Base-by-base conservation (phyloP, 2,329 filamentous ascomycete species). In the Cercospora sesami region DNA sequence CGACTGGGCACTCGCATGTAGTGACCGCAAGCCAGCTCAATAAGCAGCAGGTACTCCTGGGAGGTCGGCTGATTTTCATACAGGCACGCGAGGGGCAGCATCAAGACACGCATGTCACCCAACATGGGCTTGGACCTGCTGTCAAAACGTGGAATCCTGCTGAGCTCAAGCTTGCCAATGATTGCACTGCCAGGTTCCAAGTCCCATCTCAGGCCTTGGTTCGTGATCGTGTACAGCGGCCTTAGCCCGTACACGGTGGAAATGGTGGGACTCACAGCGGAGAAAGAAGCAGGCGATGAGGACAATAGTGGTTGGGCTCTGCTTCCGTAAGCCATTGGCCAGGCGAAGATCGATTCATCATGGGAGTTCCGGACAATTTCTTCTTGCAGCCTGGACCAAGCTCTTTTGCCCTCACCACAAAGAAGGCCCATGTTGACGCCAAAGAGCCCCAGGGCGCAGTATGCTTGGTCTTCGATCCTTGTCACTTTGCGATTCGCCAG, bases 391-490 rank as follows among this genome's bases (percentile, higher is more conserved):
- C 60, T 31, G n/a, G 58, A 3, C 57, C 39, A 67, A 7, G 60
- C 60, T 26, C 60, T 36, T 9, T 18, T 57, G 21, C 48, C 45
- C 45, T 64, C 31, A n/a, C 51, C 65, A 28, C 64, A 67, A 5
- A 63, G 45, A 4, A 67, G 23, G 16, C 42, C 23, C 79, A 84
- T 81, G 30, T 80, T 77, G 30, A 84, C 74, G 1, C 74, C 75
- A 28, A 84, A 83, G 0, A 84, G 74, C 0, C 82, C 82, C 3
- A 84, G 65, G 0, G 84, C 72, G 5, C 76, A 82, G 55, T 84
- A 84, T 0, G 81, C 80, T 21, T 76, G 75, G 42, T 84, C 83
- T 58, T 84, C 82, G 0, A 62, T 4, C 3, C 77, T 26, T 26
- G 69, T 65, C 1, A 65, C 64, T 8, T 9, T 48, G 18, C 69